phyloP scores from a whole-genome alignment of 768 basidiomycete species.

The Collybia sp. region DNA sequence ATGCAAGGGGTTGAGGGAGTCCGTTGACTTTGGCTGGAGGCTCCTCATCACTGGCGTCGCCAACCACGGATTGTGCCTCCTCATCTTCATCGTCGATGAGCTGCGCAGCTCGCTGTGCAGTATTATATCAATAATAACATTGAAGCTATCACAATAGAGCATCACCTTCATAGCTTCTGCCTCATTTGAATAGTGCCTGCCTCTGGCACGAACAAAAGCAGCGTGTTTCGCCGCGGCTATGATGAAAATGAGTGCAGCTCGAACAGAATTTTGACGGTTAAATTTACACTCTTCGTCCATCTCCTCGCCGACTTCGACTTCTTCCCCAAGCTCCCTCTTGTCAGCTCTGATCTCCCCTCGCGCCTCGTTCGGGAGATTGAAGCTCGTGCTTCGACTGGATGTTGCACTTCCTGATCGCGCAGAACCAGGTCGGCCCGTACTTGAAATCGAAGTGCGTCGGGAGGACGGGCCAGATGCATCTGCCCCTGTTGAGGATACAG shows the following conservation, averaged over 20 bases:
- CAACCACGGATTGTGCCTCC: constrained; percentile 26
- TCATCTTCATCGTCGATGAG: constrained; percentile 67
- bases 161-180: constrained; percentile 89
- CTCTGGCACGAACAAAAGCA: constrained; percentile 75
- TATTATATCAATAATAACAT: constrained; percentile 7
- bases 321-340: constrained; percentile 58
- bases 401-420: constrained; percentile 57
- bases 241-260: background rate
- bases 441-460: constrained; percentile 71
- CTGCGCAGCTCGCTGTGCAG: constrained; percentile 53
- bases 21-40: constrained; percentile 2
- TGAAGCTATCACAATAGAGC: background rate
- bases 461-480: constrained; percentile 67
- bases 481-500: constrained; percentile 55
- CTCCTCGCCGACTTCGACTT: constrained; percentile 72
- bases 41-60: constrained; percentile 14
- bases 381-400: constrained; percentile 79
- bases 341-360: constrained; percentile 52
- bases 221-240: constrained; percentile 79
- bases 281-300: constrained; percentile 85
- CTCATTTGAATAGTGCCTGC: constrained; percentile 86
- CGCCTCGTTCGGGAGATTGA: constrained; percentile 72
- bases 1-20: no score
- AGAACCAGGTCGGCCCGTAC: constrained; percentile 46
- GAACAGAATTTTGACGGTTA: background rate